A percentile compares a stretch with the other conserved stretches of the same genome.
Evolutionary conservation across 169 alveolate genomes (phyloP).

Genomic region (Plasmodium malariae): DNA sequence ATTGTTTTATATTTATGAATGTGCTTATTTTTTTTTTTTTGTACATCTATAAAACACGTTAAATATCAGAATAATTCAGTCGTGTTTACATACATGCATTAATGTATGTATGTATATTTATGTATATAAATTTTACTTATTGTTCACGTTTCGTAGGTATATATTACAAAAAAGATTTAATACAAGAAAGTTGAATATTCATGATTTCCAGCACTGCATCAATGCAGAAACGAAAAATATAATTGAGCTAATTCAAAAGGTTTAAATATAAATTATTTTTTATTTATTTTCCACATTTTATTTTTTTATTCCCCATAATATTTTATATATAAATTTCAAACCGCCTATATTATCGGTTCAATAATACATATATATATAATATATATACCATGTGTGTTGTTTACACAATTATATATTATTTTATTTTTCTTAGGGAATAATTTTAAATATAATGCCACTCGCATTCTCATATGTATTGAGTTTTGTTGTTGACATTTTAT

Average conservation of each 20-base stretch:
- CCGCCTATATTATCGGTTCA: no score
- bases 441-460: constrained; percentile 70
- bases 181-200: constrained; percentile 49
- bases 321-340: no score
- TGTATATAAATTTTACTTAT: background rate
- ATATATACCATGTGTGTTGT: no score
- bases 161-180: constrained; percentile 64
- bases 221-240: constrained; percentile 64
- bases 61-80: background rate
- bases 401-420: background rate
- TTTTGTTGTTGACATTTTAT: constrained; percentile 52
- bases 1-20: no score
- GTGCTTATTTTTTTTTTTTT: no score
- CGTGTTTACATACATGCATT: background rate
- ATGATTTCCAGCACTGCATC: constrained; percentile 62
- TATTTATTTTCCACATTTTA: constrained; percentile 1
- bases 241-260: constrained; percentile 75
- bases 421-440: constrained; percentile 60
- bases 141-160: constrained; percentile 39
- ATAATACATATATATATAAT: background rate
- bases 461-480: constrained; percentile 69
- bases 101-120: background rate
- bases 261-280: constrained; percentile 15
- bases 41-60: background rate
- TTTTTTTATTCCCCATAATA: no score